phyloP scores from a whole-genome alignment of 2,329 filamentous ascomycete species.

The Madurella mycetomatis region DNA sequence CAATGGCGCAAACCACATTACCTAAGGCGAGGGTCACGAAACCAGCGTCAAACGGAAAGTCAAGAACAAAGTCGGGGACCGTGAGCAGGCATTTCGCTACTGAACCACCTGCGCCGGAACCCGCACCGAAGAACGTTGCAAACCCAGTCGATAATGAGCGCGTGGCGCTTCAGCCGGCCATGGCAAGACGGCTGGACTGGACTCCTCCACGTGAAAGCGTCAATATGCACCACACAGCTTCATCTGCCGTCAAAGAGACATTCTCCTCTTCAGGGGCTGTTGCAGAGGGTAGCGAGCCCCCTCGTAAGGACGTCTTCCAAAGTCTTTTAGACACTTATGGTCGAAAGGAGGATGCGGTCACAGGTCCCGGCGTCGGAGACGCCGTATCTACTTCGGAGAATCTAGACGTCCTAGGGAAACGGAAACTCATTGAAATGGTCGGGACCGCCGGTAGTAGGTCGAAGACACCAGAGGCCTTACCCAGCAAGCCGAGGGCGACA shows the following conservation, averaged over 20 bases:
- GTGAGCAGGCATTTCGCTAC: slow-evolving; percentile 34
- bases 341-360: slow-evolving; percentile 28
- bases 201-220: slow-evolving; percentile 54
- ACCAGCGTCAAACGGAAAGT: slow-evolving; percentile 20
- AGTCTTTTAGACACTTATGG: slow-evolving; percentile 42
- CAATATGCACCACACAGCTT: slow-evolving; percentile 24
- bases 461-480: slow-evolving; percentile 28
- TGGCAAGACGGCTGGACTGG: slow-evolving; percentile 58
- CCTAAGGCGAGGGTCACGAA: slow-evolving; percentile 34
- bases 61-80: slow-evolving; percentile 29
- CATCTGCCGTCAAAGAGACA: slow-evolving; percentile 32
- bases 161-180: slow-evolving; percentile 44
- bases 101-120: background rate
- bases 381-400: slow-evolving; percentile 11
- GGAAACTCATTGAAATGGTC: slow-evolving; percentile 53
- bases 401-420: slow-evolving; percentile 44
- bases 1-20: slow-evolving; percentile 30
- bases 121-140: slow-evolving; percentile 16
- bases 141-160: slow-evolving; percentile 28
- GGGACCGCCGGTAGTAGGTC: slow-evolving; percentile 30
- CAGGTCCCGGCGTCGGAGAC: background rate
- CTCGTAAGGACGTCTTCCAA: slow-evolving; percentile 37
- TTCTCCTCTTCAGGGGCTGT: slow-evolving; percentile 14
- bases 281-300: background rate
- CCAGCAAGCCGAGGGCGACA: slow-evolving; percentile 47